Evolutionary conservation across 106 monocot genomes (phyloP).

Genomic region (Chionographis japonica): DNA sequence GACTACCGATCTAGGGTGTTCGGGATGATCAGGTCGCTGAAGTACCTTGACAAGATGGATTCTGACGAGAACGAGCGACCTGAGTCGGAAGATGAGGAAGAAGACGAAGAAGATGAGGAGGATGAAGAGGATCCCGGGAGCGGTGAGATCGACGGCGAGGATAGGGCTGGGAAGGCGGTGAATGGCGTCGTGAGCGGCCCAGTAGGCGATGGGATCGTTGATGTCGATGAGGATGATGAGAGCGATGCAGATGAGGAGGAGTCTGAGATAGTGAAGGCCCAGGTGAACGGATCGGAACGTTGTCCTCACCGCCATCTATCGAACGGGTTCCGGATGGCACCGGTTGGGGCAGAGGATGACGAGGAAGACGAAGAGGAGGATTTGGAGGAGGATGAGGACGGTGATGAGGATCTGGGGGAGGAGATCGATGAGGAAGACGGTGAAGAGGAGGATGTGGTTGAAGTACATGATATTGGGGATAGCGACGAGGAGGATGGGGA

Average conservation of each 20-base stretch:
- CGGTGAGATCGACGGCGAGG: slow-evolving; percentile 79
- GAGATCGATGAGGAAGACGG: slow-evolving; percentile 59
- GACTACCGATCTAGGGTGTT: slow-evolving; percentile 88
- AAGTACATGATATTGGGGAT: slow-evolving; percentile 52
- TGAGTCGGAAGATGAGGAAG: slow-evolving; percentile 85
- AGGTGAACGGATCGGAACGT: slow-evolving; percentile 16
- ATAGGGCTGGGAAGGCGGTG: slow-evolving; percentile 23
- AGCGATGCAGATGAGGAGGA: slow-evolving; percentile 91
- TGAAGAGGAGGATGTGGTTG: slow-evolving; percentile 57
- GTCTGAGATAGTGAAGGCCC: slow-evolving; percentile 23
- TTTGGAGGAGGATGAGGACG: slow-evolving; percentile 34
- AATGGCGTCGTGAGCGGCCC: slow-evolving; percentile 14
- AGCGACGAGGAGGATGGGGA: slow-evolving; percentile 51
- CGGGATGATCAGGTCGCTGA: slow-evolving; percentile 69
- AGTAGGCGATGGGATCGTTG: slow-evolving; percentile 29
- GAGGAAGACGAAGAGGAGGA: slow-evolving; percentile 30
- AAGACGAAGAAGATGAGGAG: slow-evolving; percentile 60
- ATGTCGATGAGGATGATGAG: slow-evolving; percentile 74
- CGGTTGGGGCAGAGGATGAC: slow-evolving; percentile 20
- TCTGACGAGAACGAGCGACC: slow-evolving; percentile 87
- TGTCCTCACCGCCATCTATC: slow-evolving; percentile 21
- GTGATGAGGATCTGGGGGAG: slow-evolving; percentile 45
- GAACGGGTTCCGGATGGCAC: slow-evolving; percentile 60
- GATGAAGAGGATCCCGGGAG: slow-evolving; percentile 59
- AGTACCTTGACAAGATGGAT: slow-evolving; percentile 92